phyloP scores from a whole-genome alignment of 495 filamentous ascomycete genomes.

The Aspergillus nidulans region DNA sequence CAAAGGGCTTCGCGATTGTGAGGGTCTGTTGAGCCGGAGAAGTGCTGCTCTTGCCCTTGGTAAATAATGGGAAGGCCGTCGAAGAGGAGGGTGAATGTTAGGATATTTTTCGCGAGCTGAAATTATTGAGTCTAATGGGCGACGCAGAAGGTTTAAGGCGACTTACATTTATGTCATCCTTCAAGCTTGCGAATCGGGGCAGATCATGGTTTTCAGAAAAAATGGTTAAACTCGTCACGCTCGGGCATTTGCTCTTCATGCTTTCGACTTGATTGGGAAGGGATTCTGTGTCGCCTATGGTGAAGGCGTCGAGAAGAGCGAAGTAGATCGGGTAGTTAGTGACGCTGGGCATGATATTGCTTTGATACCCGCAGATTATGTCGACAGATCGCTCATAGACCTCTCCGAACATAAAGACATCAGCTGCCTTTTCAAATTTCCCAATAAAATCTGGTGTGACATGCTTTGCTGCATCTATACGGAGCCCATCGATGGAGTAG shows the following conservation, averaged over 20 bases:
- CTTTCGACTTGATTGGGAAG: slow-evolving; percentile 48
- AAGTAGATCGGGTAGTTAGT: slow-evolving; percentile 71
- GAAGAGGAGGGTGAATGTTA: slow-evolving; percentile 66
- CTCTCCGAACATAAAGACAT: slow-evolving; percentile 16
- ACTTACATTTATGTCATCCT: slow-evolving; percentile 37
- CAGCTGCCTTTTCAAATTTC: slow-evolving; percentile 38
- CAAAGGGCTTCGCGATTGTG: slow-evolving; percentile 72
- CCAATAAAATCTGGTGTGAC: slow-evolving; percentile 62
- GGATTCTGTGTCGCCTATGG: slow-evolving; percentile 46
- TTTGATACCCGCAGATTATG: slow-evolving; percentile 19
- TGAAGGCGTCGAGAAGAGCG: slow-evolving; percentile 56
- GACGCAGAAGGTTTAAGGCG: not conserved
- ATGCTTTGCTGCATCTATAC: slow-evolving; percentile 73
- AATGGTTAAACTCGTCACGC: slow-evolving; percentile 58
- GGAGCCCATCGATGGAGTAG: slow-evolving; percentile 73
- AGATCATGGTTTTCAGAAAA: slow-evolving; percentile 82
- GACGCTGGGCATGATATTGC: slow-evolving; percentile 40
- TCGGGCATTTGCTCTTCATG: slow-evolving; percentile 49
- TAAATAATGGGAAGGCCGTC: slow-evolving; percentile 65
- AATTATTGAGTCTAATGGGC: not conserved
- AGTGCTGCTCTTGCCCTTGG: slow-evolving; percentile 71
- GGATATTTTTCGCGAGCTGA: slow-evolving; percentile 58
- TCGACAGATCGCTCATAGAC: slow-evolving; percentile 16
- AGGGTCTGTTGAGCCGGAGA: slow-evolving; percentile 54
- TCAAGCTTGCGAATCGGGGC: slow-evolving; percentile 52